A percentile compares a stretch with the other conserved stretches of the same genome.
Conservation (phyloP, 768 basidiomycete species). For the Amanita jacksonii region DNA sequence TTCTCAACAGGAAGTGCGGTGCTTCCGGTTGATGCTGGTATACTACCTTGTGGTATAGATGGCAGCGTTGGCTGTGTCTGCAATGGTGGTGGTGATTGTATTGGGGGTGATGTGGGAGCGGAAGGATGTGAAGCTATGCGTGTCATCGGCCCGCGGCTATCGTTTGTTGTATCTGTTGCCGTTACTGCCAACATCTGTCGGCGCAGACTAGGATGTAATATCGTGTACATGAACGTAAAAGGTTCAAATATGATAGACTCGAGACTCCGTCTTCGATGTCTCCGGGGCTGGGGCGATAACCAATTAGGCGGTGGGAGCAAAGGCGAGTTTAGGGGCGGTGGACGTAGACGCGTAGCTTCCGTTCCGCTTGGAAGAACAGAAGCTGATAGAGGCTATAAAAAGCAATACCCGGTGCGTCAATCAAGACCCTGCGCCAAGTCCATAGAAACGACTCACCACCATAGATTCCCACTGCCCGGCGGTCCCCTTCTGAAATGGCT, state of each 20-base stretch:
- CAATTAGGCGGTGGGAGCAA: not conserved
- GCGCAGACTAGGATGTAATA: too few species aligned
- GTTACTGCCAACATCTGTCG: too few species aligned
- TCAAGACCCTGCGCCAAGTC: too few species aligned
- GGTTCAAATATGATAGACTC: not conserved
- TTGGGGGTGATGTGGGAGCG: not conserved
- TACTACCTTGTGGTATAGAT: not conserved
- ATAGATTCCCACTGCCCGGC: conserved; percentile 9
- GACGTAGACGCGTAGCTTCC: too few species aligned
- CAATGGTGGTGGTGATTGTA: not conserved
- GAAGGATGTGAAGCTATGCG: not conserved
- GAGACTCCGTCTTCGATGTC: not conserved
- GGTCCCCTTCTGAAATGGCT: conserved; percentile 9
- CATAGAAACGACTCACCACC: conserved; percentile 11
- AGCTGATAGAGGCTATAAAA: conserved; percentile 12
- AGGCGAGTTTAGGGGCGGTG: not conserved
- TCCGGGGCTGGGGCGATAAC: not conserved
- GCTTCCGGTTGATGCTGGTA: not conserved
- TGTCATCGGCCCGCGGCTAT: too few species aligned
- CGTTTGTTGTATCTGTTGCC: too few species aligned
- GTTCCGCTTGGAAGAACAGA: not conserved
- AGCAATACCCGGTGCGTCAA: too few species aligned
- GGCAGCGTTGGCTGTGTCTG: too few species aligned
- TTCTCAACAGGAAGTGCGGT: not conserved
- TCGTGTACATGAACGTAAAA: not conserved